These are phyloP conservation scores for Penicillium sp. DNA, from an alignment of 2,329 filamentous ascomycete genomes.

Conservation along the genomic window DNA sequence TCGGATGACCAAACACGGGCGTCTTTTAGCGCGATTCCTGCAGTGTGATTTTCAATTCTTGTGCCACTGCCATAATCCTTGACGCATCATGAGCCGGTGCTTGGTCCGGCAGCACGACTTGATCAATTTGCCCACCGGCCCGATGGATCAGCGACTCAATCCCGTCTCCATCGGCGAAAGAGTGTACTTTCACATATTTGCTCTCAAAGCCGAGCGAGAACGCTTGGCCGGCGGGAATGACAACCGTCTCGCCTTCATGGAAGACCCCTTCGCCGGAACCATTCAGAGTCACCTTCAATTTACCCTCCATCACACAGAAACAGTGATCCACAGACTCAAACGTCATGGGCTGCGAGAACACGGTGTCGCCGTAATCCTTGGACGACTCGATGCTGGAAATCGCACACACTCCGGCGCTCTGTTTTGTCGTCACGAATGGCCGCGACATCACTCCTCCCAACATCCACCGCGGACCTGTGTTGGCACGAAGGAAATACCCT, in stretches of 20 bases:
- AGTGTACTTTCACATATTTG: slow-evolving; percentile 44
- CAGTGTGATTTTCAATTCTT: slow-evolving; percentile 16
- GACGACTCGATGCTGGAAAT: slow-evolving; percentile 49
- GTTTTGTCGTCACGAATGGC: slow-evolving; percentile 45
- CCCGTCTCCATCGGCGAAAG: slow-evolving; percentile 47
- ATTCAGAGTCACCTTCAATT: slow-evolving; percentile 39
- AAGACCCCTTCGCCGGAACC: slow-evolving; percentile 31
- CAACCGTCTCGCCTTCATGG: slow-evolving; percentile 45
- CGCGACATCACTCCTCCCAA: slow-evolving; percentile 30
- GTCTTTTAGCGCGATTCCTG: background rate
- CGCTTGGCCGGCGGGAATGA: slow-evolving; percentile 43
- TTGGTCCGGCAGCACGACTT: slow-evolving; percentile 38
- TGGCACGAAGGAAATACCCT: slow-evolving; percentile 49
- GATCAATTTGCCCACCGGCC: slow-evolving; percentile 30
- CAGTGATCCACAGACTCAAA: slow-evolving; percentile 50
- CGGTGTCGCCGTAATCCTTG: slow-evolving; percentile 30
- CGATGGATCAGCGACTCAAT: slow-evolving; percentile 43
- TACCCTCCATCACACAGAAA: slow-evolving; percentile 46
- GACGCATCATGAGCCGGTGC: slow-evolving; percentile 20
- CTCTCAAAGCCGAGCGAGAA: slow-evolving; percentile 44
- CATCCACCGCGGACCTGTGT: slow-evolving; percentile 35
- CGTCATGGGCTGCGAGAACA: slow-evolving; percentile 35
- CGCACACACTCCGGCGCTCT: slow-evolving; percentile 47
- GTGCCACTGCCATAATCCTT: slow-evolving; percentile 14
- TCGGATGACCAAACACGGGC: no score